Base-by-base conservation (phyloP, 2,329 filamentous ascomycete genomes). In the Penicillium sp. region DNA sequence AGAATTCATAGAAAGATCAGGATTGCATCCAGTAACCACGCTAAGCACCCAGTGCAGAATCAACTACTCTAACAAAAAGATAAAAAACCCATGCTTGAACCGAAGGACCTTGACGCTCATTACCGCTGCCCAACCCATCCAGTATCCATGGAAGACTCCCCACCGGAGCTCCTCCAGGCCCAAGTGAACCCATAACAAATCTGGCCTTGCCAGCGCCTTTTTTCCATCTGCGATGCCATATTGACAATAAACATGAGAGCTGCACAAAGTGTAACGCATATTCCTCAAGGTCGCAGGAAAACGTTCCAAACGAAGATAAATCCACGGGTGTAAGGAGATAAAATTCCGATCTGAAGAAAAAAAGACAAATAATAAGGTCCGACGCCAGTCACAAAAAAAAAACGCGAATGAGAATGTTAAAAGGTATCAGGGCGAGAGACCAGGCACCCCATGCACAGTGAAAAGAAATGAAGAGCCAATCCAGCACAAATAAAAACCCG, bases 351-450 rank as follows among this genome's bases (percentile, higher is more conserved):
- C 60, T 64, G 58, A 62, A 63, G 49, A 53, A 53, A 55, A 53
- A 22, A 58, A 53, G 33, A 56, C 22, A 50, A 63, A 59, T 54
- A 57, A 63, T 58, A 64, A 58, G 61, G 60, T 66, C 63, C 62
- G 68, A 70, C 68, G 63, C 67, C 68, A 56, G 62, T 55, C 62
- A 67, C 63, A 68, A 59, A 60, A 68, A 59, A 60, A 26, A 55
- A 60, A 55, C 46, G 60, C 48, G 53, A 60, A 69, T 22, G 19
- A 41, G 62, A 66, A 64, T 61, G 59, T 60, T 45, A 16, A 53
- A 68, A 71, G 68, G 64, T 70, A 72, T 69, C 69, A 68, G 63
- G 65, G 56, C 54, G 55, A 61, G 60, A 65, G 62, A 62, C 57
- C 62, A 63, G 52, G 48, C 61, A 61, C 56, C 58, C 58, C 61